A percentile compares a stretch with the other conserved stretches of the same genome.
Evolutionary conservation across 257 asterid species (phyloP).

Genomic region (Forsythia viridissima): DNA sequence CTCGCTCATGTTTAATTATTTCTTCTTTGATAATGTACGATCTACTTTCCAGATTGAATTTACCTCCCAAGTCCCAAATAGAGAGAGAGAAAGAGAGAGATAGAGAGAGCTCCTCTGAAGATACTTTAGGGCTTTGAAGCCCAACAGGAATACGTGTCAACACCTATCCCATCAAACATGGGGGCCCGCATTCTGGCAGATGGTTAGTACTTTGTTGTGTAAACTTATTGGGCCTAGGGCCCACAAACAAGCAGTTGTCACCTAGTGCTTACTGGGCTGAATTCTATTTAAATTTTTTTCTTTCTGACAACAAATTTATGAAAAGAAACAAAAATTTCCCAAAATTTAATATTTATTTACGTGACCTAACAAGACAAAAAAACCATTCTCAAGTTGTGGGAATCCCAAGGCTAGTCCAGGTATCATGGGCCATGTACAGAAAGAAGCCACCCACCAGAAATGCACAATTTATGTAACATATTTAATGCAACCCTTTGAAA

Average conservation of each 20-base stretch:
- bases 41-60: too few species aligned
- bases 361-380: conserved; percentile 37
- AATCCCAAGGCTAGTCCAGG: conserved; percentile 31
- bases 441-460: conserved; percentile 19
- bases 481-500: conserved; percentile 24
- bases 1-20: too few species aligned
- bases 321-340: conserved; percentile 5
- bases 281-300: neutral
- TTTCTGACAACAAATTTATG: neutral
- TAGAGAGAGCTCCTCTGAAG: neutral
- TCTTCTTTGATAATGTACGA: too few species aligned
- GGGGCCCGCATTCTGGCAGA: conserved; percentile 36
- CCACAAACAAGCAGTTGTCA: conserved; percentile 2
- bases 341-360: neutral
- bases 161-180: conserved; percentile 23
- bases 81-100: too few species aligned
- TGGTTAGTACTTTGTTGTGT: neutral
- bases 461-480: conserved; percentile 21
- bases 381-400: conserved; percentile 31
- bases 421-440: conserved; percentile 27
- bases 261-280: neutral
- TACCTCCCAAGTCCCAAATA: too few species aligned
- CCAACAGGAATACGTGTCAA: conserved; percentile 27
- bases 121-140: conserved; percentile 22
- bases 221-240: neutral